Evolutionary conservation across 2,329 filamentous ascomycete genomes (phyloP), one percentile per base, ranked within the genome.

Genomic region (Amauroascus niger): DNA sequence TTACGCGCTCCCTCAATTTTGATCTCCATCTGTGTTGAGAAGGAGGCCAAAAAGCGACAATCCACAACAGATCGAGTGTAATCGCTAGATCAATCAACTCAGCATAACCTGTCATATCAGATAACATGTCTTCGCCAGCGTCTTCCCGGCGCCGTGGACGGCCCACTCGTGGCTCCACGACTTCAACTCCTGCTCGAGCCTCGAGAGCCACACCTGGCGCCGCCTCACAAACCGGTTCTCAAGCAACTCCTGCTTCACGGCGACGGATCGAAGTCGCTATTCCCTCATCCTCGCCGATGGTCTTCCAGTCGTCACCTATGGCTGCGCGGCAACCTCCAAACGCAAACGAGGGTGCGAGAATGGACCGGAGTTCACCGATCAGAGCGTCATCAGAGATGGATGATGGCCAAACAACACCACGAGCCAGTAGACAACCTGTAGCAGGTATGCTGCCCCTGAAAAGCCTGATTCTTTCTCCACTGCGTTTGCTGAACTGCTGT

Each of bases 211-310:
- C 55, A 28, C 32, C 52, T 33, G 44, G 52, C 26, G 13, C 41
- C 37, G 24, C 44, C 28, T 59, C 62, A 41, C 66, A 70, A 53
- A 59, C 54, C 46, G 55, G 50, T 18, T 53, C 62, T 52, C 65
- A 68, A 58, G 64, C 69, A 49, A 79, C 77, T 1, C 77, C 77
- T 52, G 69, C 71, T 43, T 66, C 71, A 41, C 64, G 73, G 57
- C 64, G 73, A 28, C 64, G 73, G 59, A 62, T 68, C 50, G 68
- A 65, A 20, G 61, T 59, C 33, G 65, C 67, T 52, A 65, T 75
- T 33, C 74, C 83, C 57, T 80, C 81, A 4, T 93, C 88, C 3
- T 95, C 89, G 55, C 90, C 90, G 39, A 76, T 95, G 59, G 87
- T 87, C 69, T 94, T 83, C 69, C 81, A 76, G 57, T 83, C 80